Base-by-base conservation (phyloP, 176 grass and related monocot genomes). In the Oryza glaberrima region DNA sequence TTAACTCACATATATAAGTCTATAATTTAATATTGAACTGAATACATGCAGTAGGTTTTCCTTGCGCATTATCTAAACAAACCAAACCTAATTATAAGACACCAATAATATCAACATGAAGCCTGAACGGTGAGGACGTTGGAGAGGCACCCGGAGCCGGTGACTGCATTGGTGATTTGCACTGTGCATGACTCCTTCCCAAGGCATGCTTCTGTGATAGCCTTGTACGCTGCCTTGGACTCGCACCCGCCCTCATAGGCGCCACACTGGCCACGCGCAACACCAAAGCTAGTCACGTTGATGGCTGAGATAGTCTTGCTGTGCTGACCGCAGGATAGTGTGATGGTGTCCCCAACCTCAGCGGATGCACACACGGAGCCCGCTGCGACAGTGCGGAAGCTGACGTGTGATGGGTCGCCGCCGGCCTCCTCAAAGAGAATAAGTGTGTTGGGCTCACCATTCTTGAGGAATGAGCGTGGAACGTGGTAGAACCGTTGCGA, bases 381-480 rank as follows among this genome's bases (percentile, higher is more conserved):
- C 0, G 89, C 86, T 1, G 30, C 63, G 0, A 94, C 90, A 0
- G 88, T 92, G 68, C 52, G 74, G 88, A 97, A 85, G 30, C 60
- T 54, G 6, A 72, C 88, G 36, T 8, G 36, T 1, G 79, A 48
- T 0, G 88, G 88, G 46, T 86, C 79, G 58, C 95, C 92, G 9
- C 95, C 95, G 43, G 86, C 90, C 73, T 97, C 92, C 84, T 97
- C 95, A 49, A 97, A 97, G 17, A 97, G 81, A 7, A 91, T 51
- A 9, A 97, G 77, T 3, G 82, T 86, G 92, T 98, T 98, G 26
- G 48, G 81, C 32, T 86, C 48, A 7, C 79, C 78, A 1, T 44
- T 73, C 86, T 77, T 84, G 44, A 98, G 89, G 92, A 98, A 98
- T 7, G 88, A 84, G 4, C 92, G 84, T 0, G 95, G 92, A 25